phyloP scores from a whole-genome alignment of 2,329 filamentous ascomycete species.

The Diplodia corticola region DNA sequence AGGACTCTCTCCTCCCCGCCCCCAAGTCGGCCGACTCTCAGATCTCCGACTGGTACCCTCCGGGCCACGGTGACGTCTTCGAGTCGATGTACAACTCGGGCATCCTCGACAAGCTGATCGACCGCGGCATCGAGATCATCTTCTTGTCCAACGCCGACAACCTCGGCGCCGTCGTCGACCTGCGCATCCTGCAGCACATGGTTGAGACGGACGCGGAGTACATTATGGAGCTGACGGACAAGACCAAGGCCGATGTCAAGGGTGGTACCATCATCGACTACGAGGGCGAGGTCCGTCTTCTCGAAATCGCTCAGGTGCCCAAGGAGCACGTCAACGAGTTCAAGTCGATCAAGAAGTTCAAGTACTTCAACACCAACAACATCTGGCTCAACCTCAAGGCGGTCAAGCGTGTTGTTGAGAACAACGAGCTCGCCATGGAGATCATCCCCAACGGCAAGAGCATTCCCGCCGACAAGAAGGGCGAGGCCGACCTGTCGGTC shows the following conservation, averaged over 20 bases:
- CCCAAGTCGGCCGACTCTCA: slow-evolving; percentile 85
- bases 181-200: slow-evolving; percentile 99
- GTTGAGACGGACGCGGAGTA: slow-evolving; percentile 95
- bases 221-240: slow-evolving; percentile 99
- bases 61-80: slow-evolving; percentile 98
- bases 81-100: slow-evolving; percentile 99
- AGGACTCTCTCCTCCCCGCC: slow-evolving; percentile 95
- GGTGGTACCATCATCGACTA: slow-evolving; percentile 99
- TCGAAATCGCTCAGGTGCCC: slow-evolving; percentile 98
- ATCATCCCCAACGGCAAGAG: slow-evolving; percentile 99
- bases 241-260: slow-evolving; percentile 99
- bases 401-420: slow-evolving; percentile 98
- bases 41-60: slow-evolving; percentile 97
- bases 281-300: slow-evolving; percentile 91
- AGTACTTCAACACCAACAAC: slow-evolving; percentile 99
- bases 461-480: slow-evolving; percentile 98
- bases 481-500: slow-evolving; percentile 95
- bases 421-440: slow-evolving; percentile 98
- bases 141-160: slow-evolving; percentile 99
- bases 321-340: slow-evolving; percentile 99
- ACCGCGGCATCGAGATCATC: slow-evolving; percentile 93
- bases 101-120: slow-evolving; percentile 92
- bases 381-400: slow-evolving; percentile 99
- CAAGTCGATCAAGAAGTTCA: slow-evolving; percentile 99
- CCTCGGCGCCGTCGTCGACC: slow-evolving; percentile 93